Conservation (phyloP, 1,284 basidiomycete species). For the Marasmius sp. region DNA sequence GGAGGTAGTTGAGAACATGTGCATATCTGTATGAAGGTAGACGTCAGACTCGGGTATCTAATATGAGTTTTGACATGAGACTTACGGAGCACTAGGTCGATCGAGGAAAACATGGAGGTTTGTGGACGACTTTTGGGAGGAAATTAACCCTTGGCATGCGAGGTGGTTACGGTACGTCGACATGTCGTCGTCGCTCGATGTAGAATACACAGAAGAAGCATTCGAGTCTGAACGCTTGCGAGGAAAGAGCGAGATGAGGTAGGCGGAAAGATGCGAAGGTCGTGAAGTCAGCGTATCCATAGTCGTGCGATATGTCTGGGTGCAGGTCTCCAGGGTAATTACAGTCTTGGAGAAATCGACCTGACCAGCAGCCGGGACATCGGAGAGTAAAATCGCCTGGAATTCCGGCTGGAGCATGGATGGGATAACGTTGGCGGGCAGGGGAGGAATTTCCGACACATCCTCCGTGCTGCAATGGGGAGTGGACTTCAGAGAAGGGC, state of each 20-base stretch:
- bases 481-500: constrained; percentile 45
- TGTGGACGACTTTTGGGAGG: constrained; percentile 36
- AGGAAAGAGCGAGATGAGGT: constrained; percentile 50
- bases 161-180: constrained; percentile 59
- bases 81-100: constrained; percentile 74
- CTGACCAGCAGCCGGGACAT: constrained; percentile 42
- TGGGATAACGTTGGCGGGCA: constrained; percentile 34
- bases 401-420: constrained; percentile 49
- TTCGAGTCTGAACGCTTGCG: constrained; percentile 34
- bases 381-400: constrained; percentile 62
- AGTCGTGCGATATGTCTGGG: constrained; percentile 60
- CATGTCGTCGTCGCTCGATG: constrained; percentile 40
- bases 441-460: constrained; percentile 38
- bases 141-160: constrained; percentile 52
- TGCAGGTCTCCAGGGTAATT: constrained; percentile 70
- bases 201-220: constrained; percentile 53
- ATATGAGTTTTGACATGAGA: constrained; percentile 17
- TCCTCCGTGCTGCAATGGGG: constrained; percentile 36
- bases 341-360: constrained; percentile 62
- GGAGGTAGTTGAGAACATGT: constrained; percentile 70
- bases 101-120: constrained; percentile 78
- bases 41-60: constrained; percentile 5
- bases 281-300: constrained; percentile 65
- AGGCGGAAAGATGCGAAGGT: constrained; percentile 61
- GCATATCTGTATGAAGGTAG: constrained; percentile 46